Percentiles rank a stretch among this genome's conserved stretches.
phyloP scores from a whole-genome alignment of 257 asterid species.

The Verbascum thapsus region DNA sequence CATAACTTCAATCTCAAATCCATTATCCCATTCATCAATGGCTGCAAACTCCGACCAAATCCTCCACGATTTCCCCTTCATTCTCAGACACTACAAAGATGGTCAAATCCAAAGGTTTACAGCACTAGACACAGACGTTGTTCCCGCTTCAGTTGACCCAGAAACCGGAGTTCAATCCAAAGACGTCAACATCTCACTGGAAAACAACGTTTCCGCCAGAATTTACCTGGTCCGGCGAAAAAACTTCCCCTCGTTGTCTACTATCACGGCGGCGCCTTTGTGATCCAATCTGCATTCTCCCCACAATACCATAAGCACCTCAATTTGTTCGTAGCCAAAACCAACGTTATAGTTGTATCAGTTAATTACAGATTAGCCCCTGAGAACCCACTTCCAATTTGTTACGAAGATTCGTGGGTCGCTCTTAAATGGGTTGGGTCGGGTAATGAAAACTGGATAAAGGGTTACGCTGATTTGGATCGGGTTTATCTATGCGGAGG shows the following conservation, averaged over 20 bases:
- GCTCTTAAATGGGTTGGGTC: slow-evolving; percentile 45
- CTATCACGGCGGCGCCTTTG: slow-evolving; percentile 63
- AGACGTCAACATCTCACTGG: slow-evolving; percentile 39
- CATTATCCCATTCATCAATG: too few relatives aligned
- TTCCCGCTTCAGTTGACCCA: slow-evolving; percentile 40
- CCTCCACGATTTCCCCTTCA: too few relatives aligned
- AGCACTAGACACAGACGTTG: too few relatives aligned
- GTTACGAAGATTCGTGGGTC: slow-evolving; percentile 60
- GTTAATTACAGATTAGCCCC: slow-evolving; percentile 65
- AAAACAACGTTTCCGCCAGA: slow-evolving; percentile 32
- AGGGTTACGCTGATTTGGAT: slow-evolving; percentile 34
- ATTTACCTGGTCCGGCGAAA: slow-evolving; percentile 37
- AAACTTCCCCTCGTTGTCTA: slow-evolving; percentile 56
- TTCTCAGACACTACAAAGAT: too few relatives aligned
- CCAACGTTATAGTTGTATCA: slow-evolving; percentile 46
- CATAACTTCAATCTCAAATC: too few relatives aligned
- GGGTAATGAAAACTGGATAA: slow-evolving; percentile 31
- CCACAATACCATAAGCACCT: slow-evolving; percentile 38
- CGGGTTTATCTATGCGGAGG: slow-evolving; percentile 33
- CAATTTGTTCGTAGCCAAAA: slow-evolving; percentile 34
- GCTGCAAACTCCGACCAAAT: too few relatives aligned
- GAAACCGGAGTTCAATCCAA: slow-evolving; percentile 36
- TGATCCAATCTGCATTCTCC: slow-evolving; percentile 46
- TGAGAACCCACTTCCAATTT: slow-evolving; percentile 52
- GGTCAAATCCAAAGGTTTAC: too few relatives aligned